phyloP scores from a whole-genome alignment of 164 flowering plant genomes.

The Nelumbo lutea region DNA sequence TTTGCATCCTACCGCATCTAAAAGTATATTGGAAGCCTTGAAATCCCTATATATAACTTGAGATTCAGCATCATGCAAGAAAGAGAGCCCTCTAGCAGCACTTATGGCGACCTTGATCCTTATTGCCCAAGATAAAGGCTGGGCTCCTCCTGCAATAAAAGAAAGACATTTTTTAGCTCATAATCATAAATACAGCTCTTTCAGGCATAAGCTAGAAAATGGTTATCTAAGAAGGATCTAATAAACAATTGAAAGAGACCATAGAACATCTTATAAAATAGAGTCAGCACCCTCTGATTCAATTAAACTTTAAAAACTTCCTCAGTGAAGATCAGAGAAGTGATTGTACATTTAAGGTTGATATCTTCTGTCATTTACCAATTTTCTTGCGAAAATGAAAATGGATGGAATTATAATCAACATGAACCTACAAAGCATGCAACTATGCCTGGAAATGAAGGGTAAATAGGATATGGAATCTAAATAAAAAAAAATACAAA shows the following conservation, averaged over 20 bases:
- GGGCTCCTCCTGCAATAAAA: slow-evolving; percentile 29
- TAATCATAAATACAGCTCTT: not conserved
- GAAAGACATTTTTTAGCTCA: not conserved
- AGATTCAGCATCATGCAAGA: slow-evolving; percentile 37
- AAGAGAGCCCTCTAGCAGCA: slow-evolving; percentile 46
- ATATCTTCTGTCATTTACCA: not conserved
- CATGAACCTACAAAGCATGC: too few species aligned
- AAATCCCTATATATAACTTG: slow-evolving; percentile 15
- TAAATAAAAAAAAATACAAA: not conserved
- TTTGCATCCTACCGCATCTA: slow-evolving; percentile 33
- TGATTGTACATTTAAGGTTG: not conserved
- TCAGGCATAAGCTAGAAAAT: not conserved
- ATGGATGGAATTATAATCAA: too few species aligned
- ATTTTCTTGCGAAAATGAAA: too few species aligned
- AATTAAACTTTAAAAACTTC: too few species aligned
- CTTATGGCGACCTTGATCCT: slow-evolving; percentile 43
- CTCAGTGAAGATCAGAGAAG: too few species aligned
- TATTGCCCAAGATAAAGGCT: slow-evolving; percentile 41
- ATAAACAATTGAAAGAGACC: not conserved
- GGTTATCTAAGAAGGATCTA: not conserved
- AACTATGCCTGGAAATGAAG: too few species aligned
- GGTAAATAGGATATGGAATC: too few species aligned
- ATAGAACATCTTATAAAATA: not conserved
- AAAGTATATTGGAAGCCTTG: slow-evolving; percentile 49
- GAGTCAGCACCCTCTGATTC: too few species aligned